Evolutionary conservation across 148 eudicot species (phyloP).

Genomic region (Chenopodium quinoa): DNA sequence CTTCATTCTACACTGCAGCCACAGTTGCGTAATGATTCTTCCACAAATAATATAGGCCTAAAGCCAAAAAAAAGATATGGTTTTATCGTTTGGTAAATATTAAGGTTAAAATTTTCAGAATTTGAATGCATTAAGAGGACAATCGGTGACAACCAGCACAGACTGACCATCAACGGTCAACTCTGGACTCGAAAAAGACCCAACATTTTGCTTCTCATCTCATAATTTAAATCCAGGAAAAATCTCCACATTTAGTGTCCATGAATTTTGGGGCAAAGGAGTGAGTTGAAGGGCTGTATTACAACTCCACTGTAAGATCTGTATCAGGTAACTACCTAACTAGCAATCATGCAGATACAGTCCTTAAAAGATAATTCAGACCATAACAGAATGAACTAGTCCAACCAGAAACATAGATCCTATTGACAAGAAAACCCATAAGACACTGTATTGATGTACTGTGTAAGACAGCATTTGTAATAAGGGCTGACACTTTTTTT

Average conservation of each 20-base stretch:
- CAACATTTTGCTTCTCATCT: background rate
- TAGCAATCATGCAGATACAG: background rate
- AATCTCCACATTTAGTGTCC: background rate
- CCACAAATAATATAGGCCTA: background rate
- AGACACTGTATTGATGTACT: background rate
- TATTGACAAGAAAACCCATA: background rate
- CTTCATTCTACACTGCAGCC: background rate
- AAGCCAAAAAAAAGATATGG: background rate
- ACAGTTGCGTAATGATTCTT: background rate
- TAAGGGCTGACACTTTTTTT: background rate
- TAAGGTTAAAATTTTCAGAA: background rate
- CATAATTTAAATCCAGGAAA: background rate
- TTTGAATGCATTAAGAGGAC: background rate
- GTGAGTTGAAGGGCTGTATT: background rate
- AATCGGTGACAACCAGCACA: background rate
- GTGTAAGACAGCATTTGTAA: background rate
- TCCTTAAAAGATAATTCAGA: background rate
- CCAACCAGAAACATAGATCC: background rate
- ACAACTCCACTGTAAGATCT: background rate
- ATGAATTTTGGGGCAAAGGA: background rate
- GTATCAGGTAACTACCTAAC: background rate
- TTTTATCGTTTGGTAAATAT: background rate
- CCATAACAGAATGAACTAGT: background rate
- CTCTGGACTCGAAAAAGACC: background rate
- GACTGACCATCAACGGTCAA: background rate